phyloP scores from a whole-genome alignment of 164 flowering plant species.

The Macadamia tetraphylla region DNA sequence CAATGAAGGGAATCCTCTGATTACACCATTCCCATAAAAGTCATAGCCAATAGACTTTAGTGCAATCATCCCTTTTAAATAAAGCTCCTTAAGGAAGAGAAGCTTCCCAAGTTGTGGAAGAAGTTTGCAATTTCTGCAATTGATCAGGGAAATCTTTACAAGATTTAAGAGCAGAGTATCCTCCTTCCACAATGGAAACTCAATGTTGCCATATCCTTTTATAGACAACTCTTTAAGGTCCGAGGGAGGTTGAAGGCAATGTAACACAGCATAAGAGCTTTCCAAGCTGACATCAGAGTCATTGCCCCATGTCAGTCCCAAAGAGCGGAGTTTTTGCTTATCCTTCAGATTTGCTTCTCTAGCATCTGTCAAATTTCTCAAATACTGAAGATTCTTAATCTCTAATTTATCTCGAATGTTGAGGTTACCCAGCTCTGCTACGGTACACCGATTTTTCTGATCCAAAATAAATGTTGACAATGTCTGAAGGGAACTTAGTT shows the following conservation, averaged over 20 bases:
- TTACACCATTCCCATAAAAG: background rate
- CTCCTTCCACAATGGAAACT: conserved; percentile 32
- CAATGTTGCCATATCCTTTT: conserved; percentile 12
- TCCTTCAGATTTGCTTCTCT: background rate
- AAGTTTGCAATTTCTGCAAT: conserved; percentile 7
- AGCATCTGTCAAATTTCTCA: background rate
- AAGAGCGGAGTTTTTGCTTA: background rate
- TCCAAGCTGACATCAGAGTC: too few species aligned
- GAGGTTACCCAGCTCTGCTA: background rate
- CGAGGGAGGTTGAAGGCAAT: conserved; percentile 14
- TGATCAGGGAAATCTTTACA: conserved; percentile 1
- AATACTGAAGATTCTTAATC: background rate
- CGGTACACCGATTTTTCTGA: too few species aligned
- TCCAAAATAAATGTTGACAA: background rate
- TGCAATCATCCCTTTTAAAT: background rate
- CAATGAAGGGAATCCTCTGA: background rate
- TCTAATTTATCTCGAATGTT: background rate
- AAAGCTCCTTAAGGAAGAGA: conserved; percentile 10
- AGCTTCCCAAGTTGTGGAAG: conserved; percentile 18
- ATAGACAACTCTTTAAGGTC: conserved; percentile 21
- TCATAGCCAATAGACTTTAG: background rate
- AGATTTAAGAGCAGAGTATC: conserved; percentile 17
- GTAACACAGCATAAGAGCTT: too few species aligned
- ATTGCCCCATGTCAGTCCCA: background rate
- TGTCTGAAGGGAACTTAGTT: background rate